phyloP scores from a whole-genome alignment of 2,329 filamentous ascomycete genomes.

The Trichoderma hamatum region DNA sequence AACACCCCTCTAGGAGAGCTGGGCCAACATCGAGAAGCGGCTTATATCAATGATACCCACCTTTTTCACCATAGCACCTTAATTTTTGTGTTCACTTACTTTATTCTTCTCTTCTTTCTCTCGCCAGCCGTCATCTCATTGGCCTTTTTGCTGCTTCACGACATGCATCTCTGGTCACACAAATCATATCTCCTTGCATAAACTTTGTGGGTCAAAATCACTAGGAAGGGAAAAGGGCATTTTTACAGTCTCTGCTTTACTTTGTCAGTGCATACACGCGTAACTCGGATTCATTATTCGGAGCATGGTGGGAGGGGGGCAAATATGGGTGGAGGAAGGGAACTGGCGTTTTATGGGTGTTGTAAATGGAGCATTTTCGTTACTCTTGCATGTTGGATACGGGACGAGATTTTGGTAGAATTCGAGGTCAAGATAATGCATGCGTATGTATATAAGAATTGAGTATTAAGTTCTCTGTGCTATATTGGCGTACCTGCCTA shows the following conservation, averaged over 20 bases:
- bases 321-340: background rate
- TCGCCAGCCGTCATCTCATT: slow-evolving; percentile 13
- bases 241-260: background rate
- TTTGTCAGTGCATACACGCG: background rate
- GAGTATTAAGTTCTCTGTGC: background rate
- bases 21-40: slow-evolving; percentile 5
- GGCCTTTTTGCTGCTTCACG: background rate
- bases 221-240: background rate
- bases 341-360: slow-evolving; percentile 10
- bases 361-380: background rate
- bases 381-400: slow-evolving; percentile 6
- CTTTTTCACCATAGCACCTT: slow-evolving; percentile 2
- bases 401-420: background rate
- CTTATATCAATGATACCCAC: slow-evolving; percentile 28
- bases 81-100: background rate
- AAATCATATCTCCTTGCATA: background rate
- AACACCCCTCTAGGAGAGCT: background rate
- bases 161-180: background rate
- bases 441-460: slow-evolving; percentile 8
- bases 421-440: background rate
- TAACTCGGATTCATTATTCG: slow-evolving; percentile 4
- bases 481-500: no score
- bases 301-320: background rate
- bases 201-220: background rate
- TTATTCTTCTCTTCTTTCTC: slow-evolving; percentile 8